Base-by-base conservation (phyloP, 106 monocot genomes). In the Cymbidium sinense region DNA sequence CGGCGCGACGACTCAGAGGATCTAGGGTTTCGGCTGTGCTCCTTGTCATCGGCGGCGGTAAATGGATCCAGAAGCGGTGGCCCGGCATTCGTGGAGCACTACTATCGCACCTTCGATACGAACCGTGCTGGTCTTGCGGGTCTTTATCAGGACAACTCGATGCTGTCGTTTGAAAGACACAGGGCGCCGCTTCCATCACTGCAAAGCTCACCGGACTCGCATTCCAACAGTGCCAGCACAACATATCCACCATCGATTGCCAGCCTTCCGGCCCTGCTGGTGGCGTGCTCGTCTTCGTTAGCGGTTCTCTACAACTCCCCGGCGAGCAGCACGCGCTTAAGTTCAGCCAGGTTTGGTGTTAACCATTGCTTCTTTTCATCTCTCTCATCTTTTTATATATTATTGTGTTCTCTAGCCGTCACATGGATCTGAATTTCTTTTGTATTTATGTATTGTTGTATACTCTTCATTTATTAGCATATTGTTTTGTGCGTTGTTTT, bases 151-250 rank as follows among this genome's bases (percentile, higher is more conserved):
- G 90, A 90, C 29, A 21, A 21, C n/a, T 90, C 90, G 10, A 90
- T 90, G 90, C 90, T 90, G 64, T 85, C 87, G 1, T 90, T 90
- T 73, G 90, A 90, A 90, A 87, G 76, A 81, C 72, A 37, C 82
- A 81, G 80, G 90, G 90, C 20, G 51, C 81, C 13, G 83, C 83
- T 70, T 83, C 87, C 25, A 90, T 90, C 83, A 81, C 77, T 39
- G 79, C 72, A 37, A 90, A 90, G 81, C 85, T 90, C 58, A 73
- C 76, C 41, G 37, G 81, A 3, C 79, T 90, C n/a, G 85, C 87
- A 7, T 90, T 90, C 83, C 90, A 90, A 83, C 90, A 90, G 85
- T 90, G 87, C 77, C 79, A 72, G 61, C 90, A 90, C 75, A 75
- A 74, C 50, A 75, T 90, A n/a, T 85, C 85, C 76, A 90, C 90